A percentile compares a stretch with the other conserved stretches of the same genome.
phyloP scores from a whole-genome alignment of 2,329 filamentous ascomycete species.

The Rutstroemia sydowiana region DNA sequence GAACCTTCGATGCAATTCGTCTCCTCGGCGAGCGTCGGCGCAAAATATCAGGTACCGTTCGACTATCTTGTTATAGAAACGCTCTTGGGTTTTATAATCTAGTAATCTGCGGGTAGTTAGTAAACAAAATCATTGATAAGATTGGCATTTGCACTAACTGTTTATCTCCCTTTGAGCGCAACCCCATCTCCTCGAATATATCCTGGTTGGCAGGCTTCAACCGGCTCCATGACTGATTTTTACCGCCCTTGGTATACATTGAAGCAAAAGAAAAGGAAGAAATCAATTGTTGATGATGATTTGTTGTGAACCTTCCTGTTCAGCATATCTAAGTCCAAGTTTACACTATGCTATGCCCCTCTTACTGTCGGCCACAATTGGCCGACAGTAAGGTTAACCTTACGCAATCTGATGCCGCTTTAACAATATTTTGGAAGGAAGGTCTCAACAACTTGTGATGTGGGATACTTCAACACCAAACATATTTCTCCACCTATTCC shows the following conservation, averaged over 20 bases:
- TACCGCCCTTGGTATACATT: slow-evolving; percentile 28
- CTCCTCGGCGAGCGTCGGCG: slow-evolving; percentile 61
- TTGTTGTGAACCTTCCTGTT: no score
- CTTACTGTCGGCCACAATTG: no score
- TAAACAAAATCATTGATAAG: slow-evolving; percentile 8
- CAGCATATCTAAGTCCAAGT: no score
- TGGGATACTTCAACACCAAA: no score
- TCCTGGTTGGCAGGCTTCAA: slow-evolving; percentile 70
- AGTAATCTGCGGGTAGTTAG: slow-evolving; percentile 48
- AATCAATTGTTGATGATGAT: background rate
- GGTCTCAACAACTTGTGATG: background rate
- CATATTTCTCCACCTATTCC: no score
- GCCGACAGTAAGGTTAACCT: no score
- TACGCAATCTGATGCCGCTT: background rate
- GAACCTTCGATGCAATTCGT: slow-evolving; percentile 69
- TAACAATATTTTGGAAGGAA: background rate
- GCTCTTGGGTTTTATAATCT: slow-evolving; percentile 71
- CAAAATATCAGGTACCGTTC: slow-evolving; percentile 88
- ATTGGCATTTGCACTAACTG: slow-evolving; percentile 44
- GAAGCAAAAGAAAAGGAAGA: background rate
- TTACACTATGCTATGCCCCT: background rate
- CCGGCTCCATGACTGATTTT: slow-evolving; percentile 53
- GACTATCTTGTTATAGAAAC: slow-evolving; percentile 80
- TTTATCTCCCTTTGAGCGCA: slow-evolving; percentile 86
- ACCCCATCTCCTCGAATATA: slow-evolving; percentile 70